Base-by-base conservation (phyloP, 2,329 filamentous ascomycete species). In the Ophiocordyceps sinensis region DNA sequence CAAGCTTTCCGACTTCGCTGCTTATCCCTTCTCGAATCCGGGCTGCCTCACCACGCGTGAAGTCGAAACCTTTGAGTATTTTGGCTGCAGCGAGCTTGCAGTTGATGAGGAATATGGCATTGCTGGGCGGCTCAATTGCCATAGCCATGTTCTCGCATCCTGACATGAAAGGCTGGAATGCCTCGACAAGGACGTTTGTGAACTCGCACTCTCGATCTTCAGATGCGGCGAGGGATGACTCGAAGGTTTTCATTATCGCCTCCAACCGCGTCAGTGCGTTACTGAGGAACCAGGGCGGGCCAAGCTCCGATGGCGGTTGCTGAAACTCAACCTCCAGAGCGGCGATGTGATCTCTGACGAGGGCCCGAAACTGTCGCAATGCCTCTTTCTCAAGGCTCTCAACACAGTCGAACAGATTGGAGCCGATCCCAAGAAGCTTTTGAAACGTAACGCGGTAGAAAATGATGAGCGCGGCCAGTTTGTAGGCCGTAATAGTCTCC, bases 381-480 rank as follows among this genome's bases (percentile, higher is more conserved):
- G 88, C 85, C 45, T 85, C 85, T 15, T 77, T 72, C 55, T 91
- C 81, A 1, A 95, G 66, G 3, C 67, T 72, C 4, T 65, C 62
- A 40, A 94, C 74, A 2, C 79, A 71, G 3, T 82, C 78, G 0
- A 88, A 68, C 0, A 95, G 67, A 9, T 73, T 67, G 0, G 85
- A 85, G 11, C 79, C 69, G 2, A 69, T 51, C 2, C 84, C 82
- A 1, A 96, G 67, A 1, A 96, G 68, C 50, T 82, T 89, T 14
- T 77, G 66, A 56, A 96, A 95, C 1, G 88, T 95, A 46, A 77
- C 71, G 28, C 77, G 79, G 62, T 98, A 98, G 62, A 98, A 98
- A 34, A 77, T 79, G 35, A 96, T 71, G 2, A 98, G 68, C 51
- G 94, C 95, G 11, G 85, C 80, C 34, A 96, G 77, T 57, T 87